Evolutionary conservation across 768 basidiomycete genomes (phyloP), one percentile per base, ranked within the genome.

Genomic region (Hysterangium stoloniferum): DNA sequence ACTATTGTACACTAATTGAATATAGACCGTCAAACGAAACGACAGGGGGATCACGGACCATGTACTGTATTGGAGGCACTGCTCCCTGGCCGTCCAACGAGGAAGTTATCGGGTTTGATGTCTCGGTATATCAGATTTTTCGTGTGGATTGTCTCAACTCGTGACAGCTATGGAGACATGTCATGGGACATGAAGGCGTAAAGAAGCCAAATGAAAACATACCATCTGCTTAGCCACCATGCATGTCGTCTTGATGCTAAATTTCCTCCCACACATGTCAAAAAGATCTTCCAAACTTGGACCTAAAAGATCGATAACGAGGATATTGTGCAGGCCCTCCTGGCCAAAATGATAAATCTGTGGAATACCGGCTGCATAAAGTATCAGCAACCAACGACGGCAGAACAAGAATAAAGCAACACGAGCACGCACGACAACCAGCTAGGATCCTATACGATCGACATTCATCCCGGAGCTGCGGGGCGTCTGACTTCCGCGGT

Each of bases 301-400:
- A 3, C 96, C 96, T 29, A 99, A 79, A 31, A 99, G 79, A 71
- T 99, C 96, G 61, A 99, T 98, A 58, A 99, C 94, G 54, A 99
- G 80, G 57, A 99, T 94, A 62, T 99, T 98, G 72, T 99, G 94
- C 25, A 98, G 77, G 12, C 88, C 96, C 68, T 99, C 96, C 69
- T 97, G 94, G 42, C 96, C 96, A 66, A 98, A 99, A 70, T 99
- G 95, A 72, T 98, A 97, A 67, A 99, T 97, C 71, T 98, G 94
- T 24, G 94, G 95, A 43, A 99, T 95, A 19, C 96, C 95, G 56
- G 83, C 94, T 97, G 68, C 49, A 57, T 51, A 57, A 35, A 36
- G 53, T 53, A 55, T 22, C 56, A 60, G 53, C 57, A 44, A 47
- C 57, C 53, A 36, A 58, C 57, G 33, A 44, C 56, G 38, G 38